A percentile compares a stretch with the other conserved stretches of the same genome.
phyloP scores from a whole-genome alignment of 345 rosid genomes.

The Lumnitzera littorea region DNA sequence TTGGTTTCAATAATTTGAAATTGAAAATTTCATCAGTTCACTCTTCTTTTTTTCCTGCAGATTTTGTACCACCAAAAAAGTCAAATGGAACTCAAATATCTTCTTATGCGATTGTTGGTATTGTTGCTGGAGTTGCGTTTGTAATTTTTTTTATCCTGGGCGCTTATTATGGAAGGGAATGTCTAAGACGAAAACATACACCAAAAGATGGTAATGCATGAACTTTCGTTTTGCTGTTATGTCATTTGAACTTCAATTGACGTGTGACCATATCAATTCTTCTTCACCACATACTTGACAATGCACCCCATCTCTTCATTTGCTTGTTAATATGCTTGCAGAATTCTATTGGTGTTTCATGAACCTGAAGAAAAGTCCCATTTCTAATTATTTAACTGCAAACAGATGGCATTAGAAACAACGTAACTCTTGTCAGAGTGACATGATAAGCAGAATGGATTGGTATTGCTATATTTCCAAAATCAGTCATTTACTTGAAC shows the following conservation, averaged over 20 bases:
- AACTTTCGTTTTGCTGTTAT: not conserved
- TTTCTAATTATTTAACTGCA: no score
- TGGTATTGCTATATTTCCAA: not conserved
- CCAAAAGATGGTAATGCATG: not conserved
- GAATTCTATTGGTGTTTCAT: no score
- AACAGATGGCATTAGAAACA: not conserved
- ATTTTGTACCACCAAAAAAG: not conserved
- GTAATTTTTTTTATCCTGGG: not conserved
- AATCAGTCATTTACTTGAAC: not conserved
- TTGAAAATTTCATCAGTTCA: not conserved
- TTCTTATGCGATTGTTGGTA: not conserved
- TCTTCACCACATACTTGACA: no score
- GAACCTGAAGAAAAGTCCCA: no score
- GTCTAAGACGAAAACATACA: not conserved
- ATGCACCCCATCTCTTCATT: no score
- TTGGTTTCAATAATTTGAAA: no score
- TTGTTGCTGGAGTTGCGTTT: not conserved
- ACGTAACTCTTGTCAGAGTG: not conserved
- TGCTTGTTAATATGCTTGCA: no score
- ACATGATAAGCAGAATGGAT: not conserved
- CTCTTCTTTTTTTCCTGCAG: not conserved
- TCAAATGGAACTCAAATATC: not conserved
- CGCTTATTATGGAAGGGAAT: not conserved
- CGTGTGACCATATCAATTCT: not conserved
- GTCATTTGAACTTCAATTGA: no score